Base-by-base conservation (phyloP, 768 basidiomycete genomes). In the Lyophyllum shimeji region DNA sequence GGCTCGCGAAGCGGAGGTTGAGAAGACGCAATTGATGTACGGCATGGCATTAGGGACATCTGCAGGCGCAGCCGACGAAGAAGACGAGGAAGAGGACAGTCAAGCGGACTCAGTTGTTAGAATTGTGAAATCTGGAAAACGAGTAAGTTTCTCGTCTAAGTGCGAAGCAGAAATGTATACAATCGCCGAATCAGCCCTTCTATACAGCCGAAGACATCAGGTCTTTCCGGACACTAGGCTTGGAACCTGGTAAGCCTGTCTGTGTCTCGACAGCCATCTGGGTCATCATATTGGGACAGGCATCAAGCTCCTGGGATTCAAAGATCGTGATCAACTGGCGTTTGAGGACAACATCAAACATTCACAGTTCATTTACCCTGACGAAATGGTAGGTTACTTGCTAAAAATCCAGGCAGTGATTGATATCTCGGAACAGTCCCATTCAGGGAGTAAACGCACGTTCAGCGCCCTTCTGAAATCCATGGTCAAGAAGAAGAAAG, bases 261-360 rank as follows among this genome's bases (percentile, higher is more conserved):
- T 17, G 11, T 2, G 7, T 50, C 23, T 40, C 11, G 20, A 33
- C 29, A n/a, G 57, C 31, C 37, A 23, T 24, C n/a, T 27, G 49
- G 15, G 50, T 39, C 25, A 21, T 43, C 44, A 56, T 21, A 20
- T 45, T 17, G 18, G n/a, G 53, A 27, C 13, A 92, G 93, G 87
- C 11, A 82, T 99, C 66, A 94, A 89, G 69, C 84, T 99, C 4
- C 84, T 99, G 24, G 97, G 97, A 4, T 98, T 98, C 77, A 94
- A 95, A 67, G 78, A 87, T 51, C 80, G 79, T 12, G 70, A 70
- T 5, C 80, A 88, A 60, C 78, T 98, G 1, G 72, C 73, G 1
- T 90, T 95, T 61, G 90, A 95, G 67, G 93, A 98, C 66, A 96
- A 95, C 61, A 71, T 97, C 65, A 96, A 93, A 65, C 95, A 98